These are phyloP conservation scores for Laguncularia racemosa DNA, from an alignment of 345 rosid species.

Conservation along the genomic window DNA sequence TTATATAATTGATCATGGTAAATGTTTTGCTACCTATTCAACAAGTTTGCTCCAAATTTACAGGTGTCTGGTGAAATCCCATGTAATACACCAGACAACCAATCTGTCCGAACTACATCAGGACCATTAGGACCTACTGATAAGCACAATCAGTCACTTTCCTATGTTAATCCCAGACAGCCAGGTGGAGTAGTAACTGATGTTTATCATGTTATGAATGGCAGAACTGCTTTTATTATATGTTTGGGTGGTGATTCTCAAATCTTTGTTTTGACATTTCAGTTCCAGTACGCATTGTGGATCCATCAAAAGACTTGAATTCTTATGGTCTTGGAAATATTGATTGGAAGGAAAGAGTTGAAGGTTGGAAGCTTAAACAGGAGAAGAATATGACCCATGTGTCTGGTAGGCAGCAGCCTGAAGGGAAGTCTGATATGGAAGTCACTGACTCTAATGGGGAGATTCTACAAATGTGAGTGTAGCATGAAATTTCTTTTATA, in stretches of 20 bases:
- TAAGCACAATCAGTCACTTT: slow-evolving; percentile 71
- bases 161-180: slow-evolving; percentile 91
- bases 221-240: background rate
- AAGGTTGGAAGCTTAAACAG: slow-evolving; percentile 99
- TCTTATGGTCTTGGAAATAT: slow-evolving; percentile 95
- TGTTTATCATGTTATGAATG: background rate
- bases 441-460: slow-evolving; percentile 99
- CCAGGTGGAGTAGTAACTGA: slow-evolving; percentile 50
- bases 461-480: slow-evolving; percentile 85
- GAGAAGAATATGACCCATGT: slow-evolving; percentile 75
- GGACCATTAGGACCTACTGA: slow-evolving; percentile 96
- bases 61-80: slow-evolving; percentile 99
- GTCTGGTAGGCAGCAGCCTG: slow-evolving; percentile 59
- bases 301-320: slow-evolving; percentile 96
- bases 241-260: background rate
- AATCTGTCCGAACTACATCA: slow-evolving; percentile 93
- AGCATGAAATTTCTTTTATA: background rate
- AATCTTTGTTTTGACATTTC: slow-evolving; percentile 16
- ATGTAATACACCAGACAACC: slow-evolving; percentile 71
- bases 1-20: background rate
- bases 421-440: slow-evolving; percentile 93
- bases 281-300: slow-evolving; percentile 98
- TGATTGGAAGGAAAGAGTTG: slow-evolving; percentile 99
- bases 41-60: slow-evolving; percentile 3
- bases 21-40: background rate